Base-by-base conservation (phyloP, 805 yeast species). In the Myxozyma vanderwaltii region DNA sequence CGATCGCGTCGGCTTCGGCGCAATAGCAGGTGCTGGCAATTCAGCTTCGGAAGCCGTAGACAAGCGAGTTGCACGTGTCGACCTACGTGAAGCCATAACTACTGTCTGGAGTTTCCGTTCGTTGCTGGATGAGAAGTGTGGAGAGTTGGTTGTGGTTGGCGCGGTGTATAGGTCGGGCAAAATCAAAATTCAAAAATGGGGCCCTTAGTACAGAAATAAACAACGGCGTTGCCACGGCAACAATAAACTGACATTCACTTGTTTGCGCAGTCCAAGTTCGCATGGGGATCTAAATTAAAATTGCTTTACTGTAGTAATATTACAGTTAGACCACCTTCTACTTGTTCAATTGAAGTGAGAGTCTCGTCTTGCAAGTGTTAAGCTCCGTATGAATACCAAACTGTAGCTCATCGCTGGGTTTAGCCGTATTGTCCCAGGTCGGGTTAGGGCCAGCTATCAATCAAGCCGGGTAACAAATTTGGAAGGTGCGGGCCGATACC, bases 171-270 rank as follows among this genome's bases (percentile, higher is more conserved):
- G 19, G 41, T 7, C 33, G 7, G 51, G 12, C 46, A 15, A 29
- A n/a, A 44, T 44, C 21, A 12, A 31, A 44, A 24, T 44, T 21
- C 10, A 10, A 44, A 44, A 44, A 13, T 46, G 50, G 50, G 39
- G 50, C 15, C 12, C 12, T n/a, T 2, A 46, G 50, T 19, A 29
- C 50, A 21, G 53, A 51, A 13, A 36, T 43, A n/a, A 33, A 43
- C 49, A 52, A 24, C 7, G n/a, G 10, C 38, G 56, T 52, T 52
- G 56, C 50, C 48, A 43, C 50, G 56, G 48, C 56, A 52, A 52
- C 56, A n/a, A n/a, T 38, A 10, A n/a, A 10, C 6, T 38, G 21
- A n/a, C 21, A 38, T 10, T 21, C 19, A 38, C 21, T n/a, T n/a
- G n/a, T n/a, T n/a, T n/a, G n/a, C n/a, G n/a, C n/a, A n/a, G n/a